These are phyloP conservation scores for Phytophthora vignae DNA, from an alignment of 352 stramenopile species.

Conservation along the genomic window DNA sequence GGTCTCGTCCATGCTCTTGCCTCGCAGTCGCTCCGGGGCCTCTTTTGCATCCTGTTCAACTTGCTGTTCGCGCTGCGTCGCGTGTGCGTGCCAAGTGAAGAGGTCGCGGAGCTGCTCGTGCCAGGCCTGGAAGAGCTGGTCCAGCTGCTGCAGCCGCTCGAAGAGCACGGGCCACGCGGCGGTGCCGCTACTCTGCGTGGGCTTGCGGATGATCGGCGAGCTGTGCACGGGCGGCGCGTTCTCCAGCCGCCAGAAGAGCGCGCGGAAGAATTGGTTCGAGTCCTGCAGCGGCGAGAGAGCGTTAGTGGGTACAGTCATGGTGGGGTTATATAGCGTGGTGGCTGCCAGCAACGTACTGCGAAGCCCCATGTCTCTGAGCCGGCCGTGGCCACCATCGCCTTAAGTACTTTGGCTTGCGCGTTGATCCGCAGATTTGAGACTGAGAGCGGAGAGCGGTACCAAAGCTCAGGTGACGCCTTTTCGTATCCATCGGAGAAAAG, in stretches of 20 bases:
- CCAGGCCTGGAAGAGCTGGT: conserved; percentile 42
- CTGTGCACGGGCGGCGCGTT: conserved; percentile 17
- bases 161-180: conserved; percentile 30
- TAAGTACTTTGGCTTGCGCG: not conserved
- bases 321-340: not conserved
- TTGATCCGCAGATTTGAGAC: conserved; percentile 12
- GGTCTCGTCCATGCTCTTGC: conserved; percentile 19
- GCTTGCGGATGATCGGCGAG: conserved; percentile 28
- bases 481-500: not conserved
- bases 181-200: not conserved
- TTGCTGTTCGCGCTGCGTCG: conserved; percentile 1
- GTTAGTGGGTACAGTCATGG: not conserved
- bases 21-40: not conserved
- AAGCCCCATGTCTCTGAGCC: conserved; percentile 18
- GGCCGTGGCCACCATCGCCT: conserved; percentile 11
- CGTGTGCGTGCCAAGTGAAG: conserved; percentile 9
- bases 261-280: conserved; percentile 32
- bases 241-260: conserved; percentile 31
- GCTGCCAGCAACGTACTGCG: conserved; percentile 6
- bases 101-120: conserved; percentile 31
- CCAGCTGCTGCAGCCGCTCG: conserved; percentile 31
- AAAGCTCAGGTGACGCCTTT: not conserved
- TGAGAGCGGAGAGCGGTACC: conserved; percentile 17
- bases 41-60: conserved; percentile 21
- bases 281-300: conserved; percentile 7